Conservation (phyloP, 768 basidiomycete genomes). For the Sporobolomyces roseus region DNA sequence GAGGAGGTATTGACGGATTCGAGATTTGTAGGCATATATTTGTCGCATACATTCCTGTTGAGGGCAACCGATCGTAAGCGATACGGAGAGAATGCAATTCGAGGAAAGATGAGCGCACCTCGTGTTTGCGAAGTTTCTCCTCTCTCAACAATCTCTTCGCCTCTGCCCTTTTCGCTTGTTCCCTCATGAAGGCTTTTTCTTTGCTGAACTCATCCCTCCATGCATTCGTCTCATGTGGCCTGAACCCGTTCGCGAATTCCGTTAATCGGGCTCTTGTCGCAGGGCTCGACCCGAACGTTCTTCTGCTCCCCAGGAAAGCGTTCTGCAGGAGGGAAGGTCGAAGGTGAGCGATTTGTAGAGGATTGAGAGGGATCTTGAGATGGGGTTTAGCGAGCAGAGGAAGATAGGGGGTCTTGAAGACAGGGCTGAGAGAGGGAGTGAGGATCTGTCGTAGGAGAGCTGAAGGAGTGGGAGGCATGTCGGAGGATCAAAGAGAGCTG, state of each 20-base stretch:
- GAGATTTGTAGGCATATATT: neutral
- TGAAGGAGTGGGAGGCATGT: neutral
- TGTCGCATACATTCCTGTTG: neutral
- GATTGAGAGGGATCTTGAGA: neutral
- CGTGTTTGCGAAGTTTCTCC: too few relatives aligned
- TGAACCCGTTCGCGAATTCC: too few relatives aligned
- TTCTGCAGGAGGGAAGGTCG: neutral
- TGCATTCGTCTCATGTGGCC: too few relatives aligned
- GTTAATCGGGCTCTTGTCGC: neutral
- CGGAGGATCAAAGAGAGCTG: too few relatives aligned
- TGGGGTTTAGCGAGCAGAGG: conserved; percentile 4
- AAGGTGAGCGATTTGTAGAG: neutral
- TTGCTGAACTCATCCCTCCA: too few relatives aligned
- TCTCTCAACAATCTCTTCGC: too few relatives aligned
- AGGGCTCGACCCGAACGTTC: neutral
- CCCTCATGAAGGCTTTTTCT: neutral
- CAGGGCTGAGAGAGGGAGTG: too few relatives aligned
- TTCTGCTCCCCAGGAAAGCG: neutral
- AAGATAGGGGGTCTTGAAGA: too few relatives aligned
- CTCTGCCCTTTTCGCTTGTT: neutral
- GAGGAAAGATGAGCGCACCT: neutral
- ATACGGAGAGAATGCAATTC: neutral
- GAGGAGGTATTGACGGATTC: neutral
- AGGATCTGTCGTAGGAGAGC: too few relatives aligned
- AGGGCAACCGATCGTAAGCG: neutral